Conservation (phyloP, 257 asterid species). For the Nicotiana benthamiana region DNA sequence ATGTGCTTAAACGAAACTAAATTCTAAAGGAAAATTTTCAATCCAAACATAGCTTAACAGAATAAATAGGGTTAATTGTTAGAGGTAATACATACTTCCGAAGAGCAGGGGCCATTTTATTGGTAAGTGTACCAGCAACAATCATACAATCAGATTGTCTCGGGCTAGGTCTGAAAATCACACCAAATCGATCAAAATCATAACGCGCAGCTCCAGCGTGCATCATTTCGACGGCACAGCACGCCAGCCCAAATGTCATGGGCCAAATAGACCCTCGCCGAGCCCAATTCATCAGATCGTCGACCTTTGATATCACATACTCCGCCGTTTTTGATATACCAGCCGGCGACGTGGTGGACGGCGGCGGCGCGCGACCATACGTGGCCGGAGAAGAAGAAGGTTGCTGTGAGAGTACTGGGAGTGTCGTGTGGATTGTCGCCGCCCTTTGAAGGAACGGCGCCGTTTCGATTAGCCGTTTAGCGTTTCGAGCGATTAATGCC, state of each 20-base stretch:
- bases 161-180: conserved; percentile 97
- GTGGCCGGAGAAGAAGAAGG: conserved; percentile 58
- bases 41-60: not conserved
- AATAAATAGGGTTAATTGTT: fast-evolving
- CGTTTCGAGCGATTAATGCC: conserved; percentile 77
- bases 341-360: conserved; percentile 61
- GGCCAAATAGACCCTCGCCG: conserved; percentile 97
- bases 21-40: not conserved
- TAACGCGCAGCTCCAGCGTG: conserved; percentile 97
- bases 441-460: conserved; percentile 47
- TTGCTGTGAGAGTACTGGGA: conserved; percentile 50
- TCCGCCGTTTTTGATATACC: conserved; percentile 83
- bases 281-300: conserved; percentile 95
- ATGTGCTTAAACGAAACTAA: not conserved
- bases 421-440: conserved; percentile 73
- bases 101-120: conserved; percentile 98
- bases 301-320: conserved; percentile 87
- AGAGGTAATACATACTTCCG: conserved; percentile 51
- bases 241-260: conserved; percentile 92
- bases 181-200: conserved; percentile 91
- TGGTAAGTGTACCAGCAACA: conserved; percentile 87
- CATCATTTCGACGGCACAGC: conserved; percentile 99
- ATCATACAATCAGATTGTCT: conserved; percentile 92
- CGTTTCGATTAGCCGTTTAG: conserved; percentile 42
- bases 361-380: conserved; percentile 53